Evolutionary conservation across 108 stramenopile species (phyloP).

Genomic region (Nitzschia sp.): DNA sequence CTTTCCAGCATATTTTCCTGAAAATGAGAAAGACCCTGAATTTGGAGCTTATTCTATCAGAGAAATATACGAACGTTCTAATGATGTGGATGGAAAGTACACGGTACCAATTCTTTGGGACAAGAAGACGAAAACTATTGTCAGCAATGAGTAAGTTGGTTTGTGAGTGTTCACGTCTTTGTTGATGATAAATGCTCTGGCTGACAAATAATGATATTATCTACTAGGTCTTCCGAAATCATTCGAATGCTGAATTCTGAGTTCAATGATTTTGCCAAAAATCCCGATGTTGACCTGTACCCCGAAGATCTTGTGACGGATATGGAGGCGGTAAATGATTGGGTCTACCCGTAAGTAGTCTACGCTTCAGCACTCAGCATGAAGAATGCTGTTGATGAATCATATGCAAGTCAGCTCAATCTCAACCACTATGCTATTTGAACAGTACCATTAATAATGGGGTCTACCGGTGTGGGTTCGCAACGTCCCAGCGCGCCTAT

Average conservation of each 20-base stretch:
- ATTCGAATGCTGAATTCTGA: constrained; percentile 87
- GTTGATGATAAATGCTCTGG: neutral
- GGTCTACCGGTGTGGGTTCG: constrained; percentile 94
- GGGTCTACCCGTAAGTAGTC: constrained; percentile 84
- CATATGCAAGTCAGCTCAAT: too few species aligned
- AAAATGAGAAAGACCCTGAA: constrained; percentile 50
- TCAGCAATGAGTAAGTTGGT: constrained; percentile 84
- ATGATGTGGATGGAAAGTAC: constrained; percentile 74
- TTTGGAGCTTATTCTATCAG: constrained; percentile 57
- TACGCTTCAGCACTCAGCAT: too few species aligned
- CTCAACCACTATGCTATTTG: too few species aligned
- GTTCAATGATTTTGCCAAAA: constrained; percentile 72
- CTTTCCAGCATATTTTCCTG: constrained; percentile 27
- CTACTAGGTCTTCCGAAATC: constrained; percentile 70
- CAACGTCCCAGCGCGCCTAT: constrained; percentile 86
- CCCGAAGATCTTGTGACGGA: constrained; percentile 57
- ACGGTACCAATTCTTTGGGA: constrained; percentile 92
- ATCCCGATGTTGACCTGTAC: constrained; percentile 76
- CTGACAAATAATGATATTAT: neutral
- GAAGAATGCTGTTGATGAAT: too few species aligned
- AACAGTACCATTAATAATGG: constrained; percentile 96
- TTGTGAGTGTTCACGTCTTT: neutral
- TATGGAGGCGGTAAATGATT: constrained; percentile 69
- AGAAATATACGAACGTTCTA: constrained; percentile 79
- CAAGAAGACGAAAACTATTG: constrained; percentile 86